phyloP scores from a whole-genome alignment of 2,329 filamentous ascomycete genomes.

The Aspergillus sp. region DNA sequence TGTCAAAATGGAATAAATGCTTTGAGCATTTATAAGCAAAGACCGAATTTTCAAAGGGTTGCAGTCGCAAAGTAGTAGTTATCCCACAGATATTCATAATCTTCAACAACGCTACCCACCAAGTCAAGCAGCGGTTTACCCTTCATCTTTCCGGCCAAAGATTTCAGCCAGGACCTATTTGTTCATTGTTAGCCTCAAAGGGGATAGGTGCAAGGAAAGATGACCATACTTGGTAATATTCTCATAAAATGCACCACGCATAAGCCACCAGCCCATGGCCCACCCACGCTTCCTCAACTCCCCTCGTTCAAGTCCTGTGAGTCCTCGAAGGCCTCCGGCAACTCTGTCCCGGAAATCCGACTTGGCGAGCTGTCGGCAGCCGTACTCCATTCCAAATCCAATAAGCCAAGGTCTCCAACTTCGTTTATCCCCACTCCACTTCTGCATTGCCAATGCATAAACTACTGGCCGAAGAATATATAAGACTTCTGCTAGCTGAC shows the following conservation, averaged over 20 bases:
- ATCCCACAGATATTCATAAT: conserved; percentile 98
- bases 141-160: conserved; percentile 65
- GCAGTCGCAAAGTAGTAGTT: conserved; percentile 86
- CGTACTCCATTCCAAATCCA: conserved; percentile 78
- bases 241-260: conserved; percentile 97
- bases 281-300: conserved; percentile 84
- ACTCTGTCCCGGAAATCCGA: conserved; percentile 58
- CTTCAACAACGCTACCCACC: conserved; percentile 79
- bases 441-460: conserved; percentile 78
- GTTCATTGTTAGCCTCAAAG: conserved; percentile 18
- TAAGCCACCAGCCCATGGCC: conserved; percentile 90
- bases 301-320: conserved; percentile 82
- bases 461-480: conserved; percentile 85
- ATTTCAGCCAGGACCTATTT: conserved; percentile 57
- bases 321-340: conserved; percentile 66
- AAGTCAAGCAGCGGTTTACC: conserved; percentile 73
- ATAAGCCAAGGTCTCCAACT: conserved; percentile 91
- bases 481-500: conserved; percentile 81
- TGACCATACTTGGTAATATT: conserved; percentile 66
- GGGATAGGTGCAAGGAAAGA: background rate
- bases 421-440: conserved; percentile 64
- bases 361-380: conserved; percentile 77
- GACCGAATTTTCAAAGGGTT: conserved; percentile 35
- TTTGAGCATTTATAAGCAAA: background rate
- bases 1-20: too few species aligned